Conservation (phyloP, 208 protist genomes). For the Leishmania martiniquensis region DNA sequence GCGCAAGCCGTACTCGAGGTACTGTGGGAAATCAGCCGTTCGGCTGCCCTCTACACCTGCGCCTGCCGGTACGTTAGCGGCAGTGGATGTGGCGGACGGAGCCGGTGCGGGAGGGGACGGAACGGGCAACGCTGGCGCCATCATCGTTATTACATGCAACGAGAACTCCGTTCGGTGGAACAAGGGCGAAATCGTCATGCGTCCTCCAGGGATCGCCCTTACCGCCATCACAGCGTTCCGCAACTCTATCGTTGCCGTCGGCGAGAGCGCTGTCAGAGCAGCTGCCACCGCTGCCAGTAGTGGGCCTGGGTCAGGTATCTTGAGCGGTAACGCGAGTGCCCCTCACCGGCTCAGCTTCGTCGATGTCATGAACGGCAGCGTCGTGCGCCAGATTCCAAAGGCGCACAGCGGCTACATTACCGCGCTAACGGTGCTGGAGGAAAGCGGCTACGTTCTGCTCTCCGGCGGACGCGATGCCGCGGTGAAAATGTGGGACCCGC, state of each 20-base stretch:
- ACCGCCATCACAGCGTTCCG: slow-evolving; percentile 75
- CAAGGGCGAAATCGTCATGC: slow-evolving; percentile 53
- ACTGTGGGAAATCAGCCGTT: neutral
- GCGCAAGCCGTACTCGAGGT: slow-evolving; percentile 26
- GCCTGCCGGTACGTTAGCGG: neutral
- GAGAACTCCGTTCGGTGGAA: slow-evolving; percentile 65
- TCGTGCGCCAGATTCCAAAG: slow-evolving; percentile 41
- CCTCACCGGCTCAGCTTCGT: slow-evolving; percentile 32
- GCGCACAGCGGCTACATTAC: slow-evolving; percentile 85
- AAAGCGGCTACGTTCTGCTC: slow-evolving; percentile 64
- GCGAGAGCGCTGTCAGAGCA: slow-evolving; percentile 41
- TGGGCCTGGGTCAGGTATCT: neutral
- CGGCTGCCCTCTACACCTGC: neutral
- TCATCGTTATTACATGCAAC: slow-evolving; percentile 62
- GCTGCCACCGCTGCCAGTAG: neutral
- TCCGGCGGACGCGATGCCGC: slow-evolving; percentile 65
- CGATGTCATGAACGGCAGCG: slow-evolving; percentile 38
- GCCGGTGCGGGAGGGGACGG: neutral
- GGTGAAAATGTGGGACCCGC: slow-evolving; percentile 83
- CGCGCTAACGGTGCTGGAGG: slow-evolving; percentile 52
- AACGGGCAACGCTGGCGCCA: slow-evolving; percentile 21
- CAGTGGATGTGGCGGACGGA: slow-evolving; percentile 6
- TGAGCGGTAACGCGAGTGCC: neutral
- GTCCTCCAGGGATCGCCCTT: slow-evolving; percentile 45
- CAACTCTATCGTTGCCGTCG: slow-evolving; percentile 53